Conservation (phyloP, 441 rosid species). For the Adansonia gregorii region DNA sequence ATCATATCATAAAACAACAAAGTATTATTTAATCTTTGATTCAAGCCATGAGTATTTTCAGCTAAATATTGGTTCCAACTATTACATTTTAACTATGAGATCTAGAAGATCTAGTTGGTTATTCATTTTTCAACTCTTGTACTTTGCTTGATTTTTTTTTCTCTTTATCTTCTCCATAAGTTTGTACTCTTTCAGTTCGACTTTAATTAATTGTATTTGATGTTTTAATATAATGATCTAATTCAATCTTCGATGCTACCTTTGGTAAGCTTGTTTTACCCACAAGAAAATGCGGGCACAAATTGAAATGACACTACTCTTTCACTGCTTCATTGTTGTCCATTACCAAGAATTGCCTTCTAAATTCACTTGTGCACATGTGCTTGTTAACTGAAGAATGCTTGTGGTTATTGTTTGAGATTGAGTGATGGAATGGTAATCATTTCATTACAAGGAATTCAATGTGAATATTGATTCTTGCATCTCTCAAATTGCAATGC, state of each 20-base stretch:
- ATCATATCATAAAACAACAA: background rate
- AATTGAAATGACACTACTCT: background rate
- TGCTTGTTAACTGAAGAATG: background rate
- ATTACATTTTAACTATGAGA: slow-evolving; percentile 8
- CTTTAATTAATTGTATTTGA: slow-evolving; percentile 1
- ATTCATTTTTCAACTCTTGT: background rate
- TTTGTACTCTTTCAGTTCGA: background rate
- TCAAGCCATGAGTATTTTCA: background rate
- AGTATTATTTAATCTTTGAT: background rate
- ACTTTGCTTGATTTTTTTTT: slow-evolving; percentile 1
- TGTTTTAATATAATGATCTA: background rate
- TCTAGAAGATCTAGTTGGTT: slow-evolving; percentile 4
- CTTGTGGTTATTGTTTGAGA: background rate
- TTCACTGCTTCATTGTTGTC: background rate
- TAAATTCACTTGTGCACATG: background rate
- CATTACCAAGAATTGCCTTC: background rate
- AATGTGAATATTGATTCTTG: background rate
- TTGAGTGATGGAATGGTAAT: background rate
- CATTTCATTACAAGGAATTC: background rate
- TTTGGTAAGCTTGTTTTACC: background rate
- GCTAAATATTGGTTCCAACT: slow-evolving; percentile 2
- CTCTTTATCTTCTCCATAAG: background rate
- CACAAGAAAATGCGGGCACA: background rate
- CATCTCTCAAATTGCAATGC: background rate
- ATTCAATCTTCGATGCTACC: background rate